phyloP scores from a whole-genome alignment of 345 rosid species.

The Eutrema japonicum region DNA sequence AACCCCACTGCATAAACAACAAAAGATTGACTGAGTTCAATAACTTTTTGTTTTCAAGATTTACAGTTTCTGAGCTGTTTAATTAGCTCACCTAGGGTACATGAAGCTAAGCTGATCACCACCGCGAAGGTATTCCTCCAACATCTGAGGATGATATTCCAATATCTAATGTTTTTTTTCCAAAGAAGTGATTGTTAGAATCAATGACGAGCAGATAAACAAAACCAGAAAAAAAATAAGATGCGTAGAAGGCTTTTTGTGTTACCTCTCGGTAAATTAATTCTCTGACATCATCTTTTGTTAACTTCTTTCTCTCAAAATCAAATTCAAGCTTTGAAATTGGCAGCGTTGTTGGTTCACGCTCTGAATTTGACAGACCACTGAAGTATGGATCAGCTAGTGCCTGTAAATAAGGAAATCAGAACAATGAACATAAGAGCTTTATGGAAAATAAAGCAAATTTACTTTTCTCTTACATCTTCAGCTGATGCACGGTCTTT shows the following conservation, averaged over 20 bases:
- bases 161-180: constrained; percentile 55
- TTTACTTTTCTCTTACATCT: constrained; percentile 52
- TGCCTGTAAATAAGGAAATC: constrained; percentile 60
- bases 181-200: constrained; percentile 29
- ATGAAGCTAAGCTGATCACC: constrained; percentile 68
- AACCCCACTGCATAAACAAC: constrained; percentile 70
- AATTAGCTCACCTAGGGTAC: constrained; percentile 80
- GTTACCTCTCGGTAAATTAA: constrained; percentile 94
- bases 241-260: neutral
- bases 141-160: constrained; percentile 98
- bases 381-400: constrained; percentile 87
- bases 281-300: constrained; percentile 96
- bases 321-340: constrained; percentile 98
- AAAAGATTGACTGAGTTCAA: neutral
- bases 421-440: constrained; percentile 3
- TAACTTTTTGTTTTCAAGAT: constrained; percentile 11
- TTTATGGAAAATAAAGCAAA: neutral
- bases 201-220: constrained; percentile 23
- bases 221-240: constrained; percentile 17
- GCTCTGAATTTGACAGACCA: constrained; percentile 83
- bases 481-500: constrained; percentile 96
- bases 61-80: constrained; percentile 14
- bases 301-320: constrained; percentile 92
- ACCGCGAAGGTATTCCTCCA: constrained; percentile 65
- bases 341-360: constrained; percentile 88